Conservation (phyloP, 1,284 basidiomycete genomes). For the Meira nashicola region DNA sequence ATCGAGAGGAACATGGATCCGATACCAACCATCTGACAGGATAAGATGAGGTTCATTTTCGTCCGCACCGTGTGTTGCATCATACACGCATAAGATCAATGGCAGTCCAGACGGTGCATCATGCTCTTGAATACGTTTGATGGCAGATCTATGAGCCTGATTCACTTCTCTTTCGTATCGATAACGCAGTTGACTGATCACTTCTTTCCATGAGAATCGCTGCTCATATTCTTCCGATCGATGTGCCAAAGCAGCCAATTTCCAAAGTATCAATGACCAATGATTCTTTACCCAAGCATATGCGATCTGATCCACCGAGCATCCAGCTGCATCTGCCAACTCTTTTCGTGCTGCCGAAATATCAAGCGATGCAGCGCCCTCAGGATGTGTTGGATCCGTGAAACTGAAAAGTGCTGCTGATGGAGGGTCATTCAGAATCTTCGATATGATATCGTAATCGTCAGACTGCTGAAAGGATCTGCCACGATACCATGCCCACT, state of each 20-base stretch:
- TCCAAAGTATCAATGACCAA: constrained; percentile 87
- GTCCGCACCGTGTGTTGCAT: constrained; percentile 46
- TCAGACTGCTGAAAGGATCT: constrained; percentile 29
- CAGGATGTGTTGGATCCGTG: not conserved
- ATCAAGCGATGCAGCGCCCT: not conserved
- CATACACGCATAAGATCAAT: constrained; percentile 78
- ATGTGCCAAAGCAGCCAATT: constrained; percentile 74
- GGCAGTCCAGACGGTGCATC: constrained; percentile 68
- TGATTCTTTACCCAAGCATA: constrained; percentile 84
- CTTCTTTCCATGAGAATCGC: constrained; percentile 46
- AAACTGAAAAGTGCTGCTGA: constrained; percentile 21
- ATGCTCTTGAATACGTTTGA: constrained; percentile 71
- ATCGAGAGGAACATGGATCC: constrained; percentile 71
- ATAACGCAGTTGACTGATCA: constrained; percentile 76
- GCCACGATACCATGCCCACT: constrained; percentile 57
- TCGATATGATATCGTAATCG: constrained; percentile 13
- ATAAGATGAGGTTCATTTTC: constrained; percentile 59
- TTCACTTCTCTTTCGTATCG: constrained; percentile 90
- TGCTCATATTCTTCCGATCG: constrained; percentile 56
- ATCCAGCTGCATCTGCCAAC: not conserved
- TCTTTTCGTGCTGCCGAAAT: not conserved
- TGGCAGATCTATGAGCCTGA: constrained; percentile 68
- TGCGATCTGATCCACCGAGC: not conserved
- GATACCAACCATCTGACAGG: constrained; percentile 94
- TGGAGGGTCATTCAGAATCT: constrained; percentile 6